Conservation (phyloP, 345 rosid genomes). For the Capsella bursapastoris region DNA sequence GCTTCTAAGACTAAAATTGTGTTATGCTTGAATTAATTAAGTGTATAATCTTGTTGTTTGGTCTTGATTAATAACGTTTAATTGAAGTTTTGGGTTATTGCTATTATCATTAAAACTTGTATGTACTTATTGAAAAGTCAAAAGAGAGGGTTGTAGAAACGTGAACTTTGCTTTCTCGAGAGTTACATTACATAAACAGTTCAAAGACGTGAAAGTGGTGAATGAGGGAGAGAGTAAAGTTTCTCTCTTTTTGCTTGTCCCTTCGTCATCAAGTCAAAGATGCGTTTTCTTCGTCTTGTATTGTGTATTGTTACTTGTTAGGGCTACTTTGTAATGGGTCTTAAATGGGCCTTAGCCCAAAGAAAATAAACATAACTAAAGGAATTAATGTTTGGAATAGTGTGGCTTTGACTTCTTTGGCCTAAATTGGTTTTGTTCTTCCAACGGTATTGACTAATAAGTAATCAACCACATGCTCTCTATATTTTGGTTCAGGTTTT, state of each 20-base stretch:
- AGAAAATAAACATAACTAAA: too few relatives aligned
- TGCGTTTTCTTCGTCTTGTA: neutral
- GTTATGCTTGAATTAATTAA: neutral
- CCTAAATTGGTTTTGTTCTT: too few relatives aligned
- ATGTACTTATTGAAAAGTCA: neutral
- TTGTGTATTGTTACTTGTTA: neutral
- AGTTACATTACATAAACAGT: neutral
- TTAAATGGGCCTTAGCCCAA: slow-evolving; percentile 3
- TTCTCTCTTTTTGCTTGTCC: slow-evolving; percentile 14
- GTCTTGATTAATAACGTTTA: neutral
- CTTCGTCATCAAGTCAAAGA: slow-evolving; percentile 10
- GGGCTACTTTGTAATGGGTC: neutral
- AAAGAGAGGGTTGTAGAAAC: slow-evolving; percentile 14
- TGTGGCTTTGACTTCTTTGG: too few relatives aligned
- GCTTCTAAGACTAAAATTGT: slow-evolving; percentile 25
- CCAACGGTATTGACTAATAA: too few relatives aligned
- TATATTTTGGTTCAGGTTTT: too few relatives aligned
- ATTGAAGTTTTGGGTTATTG: neutral
- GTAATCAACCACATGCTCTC: too few relatives aligned
- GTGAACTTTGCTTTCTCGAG: slow-evolving; percentile 17
- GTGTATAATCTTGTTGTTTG: slow-evolving; percentile 17
- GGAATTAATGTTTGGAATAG: too few relatives aligned
- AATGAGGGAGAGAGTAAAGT: slow-evolving; percentile 5
- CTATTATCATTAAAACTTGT: neutral
- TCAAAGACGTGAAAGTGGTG: slow-evolving; percentile 6